Evolutionary conservation across 2,329 filamentous ascomycete genomes (phyloP), one percentile per base, ranked within the genome.

Genomic region (Penicillium sp.): DNA sequence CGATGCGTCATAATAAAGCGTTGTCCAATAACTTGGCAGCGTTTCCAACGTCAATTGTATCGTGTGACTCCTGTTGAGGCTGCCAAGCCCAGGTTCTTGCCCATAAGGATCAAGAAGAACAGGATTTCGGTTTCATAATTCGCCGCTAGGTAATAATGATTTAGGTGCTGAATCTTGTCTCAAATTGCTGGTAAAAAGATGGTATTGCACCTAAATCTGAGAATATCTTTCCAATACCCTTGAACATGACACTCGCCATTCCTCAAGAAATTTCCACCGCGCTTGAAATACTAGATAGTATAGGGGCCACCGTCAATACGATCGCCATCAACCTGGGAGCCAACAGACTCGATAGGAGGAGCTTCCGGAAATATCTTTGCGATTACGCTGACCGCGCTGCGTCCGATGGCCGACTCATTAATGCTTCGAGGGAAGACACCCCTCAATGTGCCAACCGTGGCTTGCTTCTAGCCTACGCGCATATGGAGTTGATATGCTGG

Each of bases 361-460:
- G 34, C 2, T 40, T 59, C 15, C 53, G 48, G 15, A 45, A 49
- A 35, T 35, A 56, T 7, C 45, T 59, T 31, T 17, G 37, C 24
- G 44, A 59, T 13, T 60, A 60, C 49, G 49, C 56, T 5, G 29
- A 43, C 15, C 54, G 56, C 1, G 53, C 56, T 15, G 45, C 54
- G 13, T 55, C 48, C 6, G 58, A 61, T 47, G 55, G 48, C 6
- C 24, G 21, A 28, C 50, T 57, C 7, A 51, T 57, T 7, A 45
- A 53, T 33, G 47, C 54, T 7, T 37, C 54, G 21, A 47, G 48
- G 26, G 34, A 48, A 26, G 22, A 51, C 9, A 6, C 34, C 3
- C 43, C 6, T 24, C 22, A 40, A 15, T 55, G 49, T 29, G 29
- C 42, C 22, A 48, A 53, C n/a, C 53, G 44, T 33, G 54, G 47